Evolutionary conservation across 2,329 filamentous ascomycete genomes (phyloP), one percentile per base, ranked within the genome.

Genomic region (Talaromyces marneffei): DNA sequence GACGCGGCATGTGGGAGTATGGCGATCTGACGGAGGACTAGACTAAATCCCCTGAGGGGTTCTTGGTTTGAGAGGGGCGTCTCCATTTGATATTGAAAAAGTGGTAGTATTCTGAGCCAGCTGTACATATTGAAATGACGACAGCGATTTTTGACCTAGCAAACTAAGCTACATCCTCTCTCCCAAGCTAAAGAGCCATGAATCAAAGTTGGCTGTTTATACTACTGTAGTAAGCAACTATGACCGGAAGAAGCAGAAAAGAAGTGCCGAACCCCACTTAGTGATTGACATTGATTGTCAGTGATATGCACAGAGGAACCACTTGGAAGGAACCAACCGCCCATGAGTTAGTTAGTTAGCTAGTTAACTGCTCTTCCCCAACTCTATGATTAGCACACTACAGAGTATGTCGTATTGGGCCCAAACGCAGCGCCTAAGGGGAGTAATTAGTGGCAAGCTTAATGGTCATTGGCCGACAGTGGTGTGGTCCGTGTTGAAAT

Each of bases 1-100:
- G 92, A 65, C 82, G 86, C 66, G 94, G 94, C 46, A 94, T 96
- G 84, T 99, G 93, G 92, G 94, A 99, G 83, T 99, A 97, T 77
- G 94, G 94, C 68, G 94, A 97, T 75, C 83, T 96, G 71, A 96
- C 91, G 14, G 92, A 96, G 79, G 91, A 96, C 71, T 92, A 86
- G 91, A 96, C 71, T 92, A 86, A 64, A 14, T 10, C 23, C n/a
- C n/a, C n/a, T n/a, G n/a, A 23, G 1, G 18, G 7, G 10, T 25
- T 62, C 10, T 50, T 20, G n/a, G 2, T 29, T 50, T 7, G n/a
- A 18, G 16, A 18, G 6, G 42, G 40, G 12, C 40, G 4, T 46
- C n/a, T n/a, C 10, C 42, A 1, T 18, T 33, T 20, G n/a, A 9
- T 52, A 10, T 52, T 20, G 9, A 20, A 33, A 48, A 52, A 52